Conservation (phyloP, 1,284 basidiomycete genomes). For the Leccinum insolens region DNA sequence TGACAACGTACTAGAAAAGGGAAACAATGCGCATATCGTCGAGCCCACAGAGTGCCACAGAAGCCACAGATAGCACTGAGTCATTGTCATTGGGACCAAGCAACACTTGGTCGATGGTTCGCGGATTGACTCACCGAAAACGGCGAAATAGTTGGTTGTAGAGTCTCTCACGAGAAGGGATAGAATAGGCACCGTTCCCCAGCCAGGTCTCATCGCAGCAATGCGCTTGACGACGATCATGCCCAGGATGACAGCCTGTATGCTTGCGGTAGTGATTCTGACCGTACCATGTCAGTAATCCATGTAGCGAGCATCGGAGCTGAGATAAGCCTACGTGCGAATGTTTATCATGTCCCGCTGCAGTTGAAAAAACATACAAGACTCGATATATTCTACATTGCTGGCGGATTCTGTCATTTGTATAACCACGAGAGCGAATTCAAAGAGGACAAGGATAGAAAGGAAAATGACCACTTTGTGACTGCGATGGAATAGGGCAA, state of each 20-base stretch:
- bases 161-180: constrained; percentile 25
- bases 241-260: constrained; percentile 15
- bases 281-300: not conserved
- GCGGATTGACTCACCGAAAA: constrained; percentile 19
- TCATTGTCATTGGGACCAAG: not conserved
- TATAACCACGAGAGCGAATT: not conserved
- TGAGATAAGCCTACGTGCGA: constrained; percentile 4
- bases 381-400: constrained; percentile 6
- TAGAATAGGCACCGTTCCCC: constrained; percentile 19
- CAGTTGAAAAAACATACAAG: constrained; percentile 17
- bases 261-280: constrained; percentile 4
- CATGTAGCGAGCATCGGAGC: not conserved
- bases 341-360: not conserved
- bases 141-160: constrained; percentile 8
- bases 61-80: constrained; percentile 9
- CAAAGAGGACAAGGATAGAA: constrained; percentile 14
- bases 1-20: constrained; percentile 15
- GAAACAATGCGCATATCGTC: constrained; percentile 4
- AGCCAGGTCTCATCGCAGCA: constrained; percentile 1
- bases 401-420: not conserved
- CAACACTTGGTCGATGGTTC: not conserved
- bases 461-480: constrained; percentile 14
- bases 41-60: constrained; percentile 5
- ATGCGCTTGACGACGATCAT: constrained; percentile 16
- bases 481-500: constrained; percentile 29